These are phyloP conservation scores for Pichia rugopelliculosa DNA, from an alignment of 805 yeast species.

Conservation along the genomic window DNA sequence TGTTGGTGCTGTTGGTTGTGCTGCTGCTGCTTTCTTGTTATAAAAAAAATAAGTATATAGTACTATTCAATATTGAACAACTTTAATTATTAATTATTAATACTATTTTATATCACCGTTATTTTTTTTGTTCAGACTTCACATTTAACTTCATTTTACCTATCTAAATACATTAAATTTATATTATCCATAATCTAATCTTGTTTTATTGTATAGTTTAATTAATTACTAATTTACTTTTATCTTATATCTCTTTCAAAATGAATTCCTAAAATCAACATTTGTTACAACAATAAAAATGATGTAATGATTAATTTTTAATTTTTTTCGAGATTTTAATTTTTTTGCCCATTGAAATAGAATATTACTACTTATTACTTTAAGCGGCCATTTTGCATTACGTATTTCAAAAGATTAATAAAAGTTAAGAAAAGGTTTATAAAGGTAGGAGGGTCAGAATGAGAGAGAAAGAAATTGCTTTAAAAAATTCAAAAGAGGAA, in stretches of 20 bases:
- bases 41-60: slow-evolving; percentile 25
- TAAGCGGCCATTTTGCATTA: no score
- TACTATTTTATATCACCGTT: background rate
- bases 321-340: no score
- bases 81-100: background rate
- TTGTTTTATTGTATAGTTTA: background rate
- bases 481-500: slow-evolving; percentile 8
- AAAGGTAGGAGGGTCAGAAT: slow-evolving; percentile 13
- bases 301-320: no score
- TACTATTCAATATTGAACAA: slow-evolving; percentile 16
- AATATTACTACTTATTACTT: no score
- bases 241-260: background rate
- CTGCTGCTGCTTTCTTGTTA: slow-evolving; percentile 16
- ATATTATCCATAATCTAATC: background rate
- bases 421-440: slow-evolving; percentile 2
- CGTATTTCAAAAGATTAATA: background rate
- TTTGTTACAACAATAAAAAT: no score
- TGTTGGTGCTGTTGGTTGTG: slow-evolving; percentile 16
- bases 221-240: background rate
- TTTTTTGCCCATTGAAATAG: no score
- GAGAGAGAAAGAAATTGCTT: slow-evolving; percentile 12
- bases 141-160: background rate
- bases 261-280: no score
- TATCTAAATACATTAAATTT: background rate
- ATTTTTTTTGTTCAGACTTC: background rate